Evolutionary conservation across 2,329 filamentous ascomycete genomes (phyloP).

Genomic region (Xylaria arbuscula): DNA sequence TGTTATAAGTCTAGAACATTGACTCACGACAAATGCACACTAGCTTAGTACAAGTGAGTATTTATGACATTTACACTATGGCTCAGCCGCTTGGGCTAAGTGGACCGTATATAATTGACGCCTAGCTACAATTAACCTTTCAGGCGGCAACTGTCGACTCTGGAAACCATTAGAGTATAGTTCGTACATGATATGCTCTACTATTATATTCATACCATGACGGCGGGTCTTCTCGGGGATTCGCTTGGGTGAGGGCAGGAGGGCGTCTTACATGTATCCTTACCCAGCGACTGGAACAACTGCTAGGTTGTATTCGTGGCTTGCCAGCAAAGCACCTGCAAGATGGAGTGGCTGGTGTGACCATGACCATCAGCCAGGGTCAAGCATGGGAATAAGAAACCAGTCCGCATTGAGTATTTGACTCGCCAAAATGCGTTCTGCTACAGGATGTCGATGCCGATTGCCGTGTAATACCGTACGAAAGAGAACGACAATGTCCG

Average conservation of each 20-base stretch:
- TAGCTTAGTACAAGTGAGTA: neutral
- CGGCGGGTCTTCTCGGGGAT: conserved; percentile 21
- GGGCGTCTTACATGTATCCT: neutral
- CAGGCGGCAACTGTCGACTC: neutral
- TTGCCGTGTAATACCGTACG: neutral
- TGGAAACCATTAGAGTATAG: no score
- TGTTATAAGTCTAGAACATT: neutral
- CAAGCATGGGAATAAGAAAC: conserved; percentile 3
- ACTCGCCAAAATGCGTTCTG: no score
- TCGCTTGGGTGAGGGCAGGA: neutral
- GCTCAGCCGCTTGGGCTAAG: neutral
- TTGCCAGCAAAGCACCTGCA: conserved; percentile 19
- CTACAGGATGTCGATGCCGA: neutral
- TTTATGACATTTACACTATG: neutral
- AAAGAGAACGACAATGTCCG: neutral
- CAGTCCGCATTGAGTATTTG: neutral
- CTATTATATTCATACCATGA: neutral
- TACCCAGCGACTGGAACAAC: neutral
- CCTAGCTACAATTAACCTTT: neutral
- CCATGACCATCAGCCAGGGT: conserved; percentile 7
- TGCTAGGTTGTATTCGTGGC: conserved; percentile 15
- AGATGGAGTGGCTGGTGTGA: conserved; percentile 10
- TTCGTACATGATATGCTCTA: no score
- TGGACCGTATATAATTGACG: neutral
- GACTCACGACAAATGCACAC: neutral